Base-by-base conservation (phyloP, 2,329 filamentous ascomycete species). In the Monilinia aucupariae region DNA sequence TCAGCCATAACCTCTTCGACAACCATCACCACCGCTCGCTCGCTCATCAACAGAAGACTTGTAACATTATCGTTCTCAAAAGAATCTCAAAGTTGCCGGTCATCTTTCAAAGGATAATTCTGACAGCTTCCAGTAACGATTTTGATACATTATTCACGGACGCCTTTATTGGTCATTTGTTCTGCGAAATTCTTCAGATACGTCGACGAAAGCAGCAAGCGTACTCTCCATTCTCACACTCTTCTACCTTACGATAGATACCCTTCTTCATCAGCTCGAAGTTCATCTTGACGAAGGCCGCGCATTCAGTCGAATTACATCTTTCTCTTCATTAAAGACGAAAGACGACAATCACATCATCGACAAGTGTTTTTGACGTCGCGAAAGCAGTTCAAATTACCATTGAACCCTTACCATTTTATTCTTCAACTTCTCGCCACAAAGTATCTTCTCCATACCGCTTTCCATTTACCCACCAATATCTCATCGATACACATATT, bases 101-200 rank as follows among this genome's bases (percentile, higher is more conserved):
- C 72, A 74, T 70, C 71, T 74, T 72, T 70, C 68, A 61, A 66
- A 69, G 72, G 71, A 72, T 70, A 71, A 69, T 71, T 63, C 64
- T 67, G 68, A 72, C 71, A 68, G 67, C 73, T 73, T 74, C 66
- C 47, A 37, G 59, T 25, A 65, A 69, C 71, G 75, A 74, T 72
- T 73, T 69, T 68, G 68, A 73, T 69, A 53, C 37, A 64, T 37
- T 32, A 58, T 64, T 67, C 70, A 61, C 79, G 79, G 84, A 86
- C 80, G 78, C 84, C 84, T 86, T 86, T 71, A 84, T 79, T 86
- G 83, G 84, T 85, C 62, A 51, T 67, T 64, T 64, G 67, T 68
- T 72, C 71, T 70, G 69, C 66, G 68, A 71, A 71, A 66, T 67
- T 67, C 51, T 71, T 69, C 61, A 51, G 64, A 65, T 64, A 62